Evolutionary conservation across 2,329 filamentous ascomycete species (phyloP).

Genomic region (Blastomyces gilchristii): DNA sequence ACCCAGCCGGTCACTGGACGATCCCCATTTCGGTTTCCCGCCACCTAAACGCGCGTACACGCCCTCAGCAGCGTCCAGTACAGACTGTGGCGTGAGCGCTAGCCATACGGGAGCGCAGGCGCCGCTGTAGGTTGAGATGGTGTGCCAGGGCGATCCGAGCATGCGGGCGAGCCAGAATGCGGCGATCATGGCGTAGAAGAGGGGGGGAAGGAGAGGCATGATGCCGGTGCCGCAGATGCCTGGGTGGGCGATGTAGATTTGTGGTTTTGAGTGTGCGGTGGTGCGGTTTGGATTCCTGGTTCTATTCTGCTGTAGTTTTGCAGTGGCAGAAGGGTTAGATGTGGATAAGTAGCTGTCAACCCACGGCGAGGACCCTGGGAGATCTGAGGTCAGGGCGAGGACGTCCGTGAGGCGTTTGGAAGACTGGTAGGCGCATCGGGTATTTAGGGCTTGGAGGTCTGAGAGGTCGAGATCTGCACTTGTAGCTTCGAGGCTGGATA

Average conservation of each 20-base stretch:
- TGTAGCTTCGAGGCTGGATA: constrained; percentile 67
- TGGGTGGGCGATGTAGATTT: constrained; percentile 71
- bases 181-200: constrained; percentile 58
- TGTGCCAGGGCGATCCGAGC: constrained; percentile 83
- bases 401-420: constrained; percentile 82
- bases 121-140: constrained; percentile 62
- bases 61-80: constrained; percentile 29
- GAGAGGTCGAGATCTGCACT: constrained; percentile 47
- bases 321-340: constrained; percentile 17
- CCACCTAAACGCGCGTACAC: constrained; percentile 48
- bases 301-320: background rate
- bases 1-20: constrained; percentile 51
- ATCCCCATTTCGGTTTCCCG: constrained; percentile 72
- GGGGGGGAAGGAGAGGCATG: constrained; percentile 59
- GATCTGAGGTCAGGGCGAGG: constrained; percentile 59
- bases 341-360: constrained; percentile 48
- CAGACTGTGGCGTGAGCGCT: constrained; percentile 52
- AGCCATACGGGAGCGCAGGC: constrained; percentile 70
- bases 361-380: constrained; percentile 53
- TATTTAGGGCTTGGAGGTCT: constrained; percentile 66
- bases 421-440: constrained; percentile 63
- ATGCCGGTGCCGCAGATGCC: constrained; percentile 78
- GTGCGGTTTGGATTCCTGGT: constrained; percentile 16
- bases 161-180: constrained; percentile 62
- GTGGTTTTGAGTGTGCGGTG: constrained; percentile 36